Base-by-base conservation (phyloP, 2,329 filamentous ascomycete genomes). In the Lithohypha guttulata region DNA sequence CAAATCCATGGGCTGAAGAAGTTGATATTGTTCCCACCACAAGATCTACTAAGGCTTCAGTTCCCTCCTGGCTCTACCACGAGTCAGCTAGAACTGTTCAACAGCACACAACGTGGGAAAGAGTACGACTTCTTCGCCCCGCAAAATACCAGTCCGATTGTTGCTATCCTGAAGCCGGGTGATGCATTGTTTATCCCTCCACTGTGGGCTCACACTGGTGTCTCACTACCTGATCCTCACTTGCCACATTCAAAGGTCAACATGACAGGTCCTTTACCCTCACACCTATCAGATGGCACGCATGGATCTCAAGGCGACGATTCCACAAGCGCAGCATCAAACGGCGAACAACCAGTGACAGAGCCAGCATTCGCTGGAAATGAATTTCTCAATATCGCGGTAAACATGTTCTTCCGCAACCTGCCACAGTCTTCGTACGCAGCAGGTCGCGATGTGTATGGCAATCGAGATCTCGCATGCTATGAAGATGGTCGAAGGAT, bases 401-500 rank as follows among this genome's bases (percentile, higher is more conserved):
- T 94, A n/a, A 94, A 94, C 55, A 73, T 89, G 19, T 94, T 94
- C 64, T 94, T 93, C 62, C 75, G 77, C 29, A 79, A 78, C 45
- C 64, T 91, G 7, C 34, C 44, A 7, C 64, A 76, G 2, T 63
- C 57, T 2, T 76, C 73, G 1, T 91, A 91, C 56, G 77, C 84
- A 1, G 58, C 70, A 1, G 85, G 86, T 1, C 73, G 78, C 48
- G 86, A 94, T 56, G 80, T 93, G 0, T 94, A 94, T 55, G 86
- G 84, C 1, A 94, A 93, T 55, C 70, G 84, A 26, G 87, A 94
- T 58, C 59, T 94, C 34, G 79, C 81, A 26, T 81, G 80, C 1
- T 93, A 93, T 55, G 84, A 93, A 56, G 85, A 82, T 52, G 83
- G 81, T 0, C 70, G 86, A 37, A 70, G 73, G 47, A 82, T 89